Evolutionary conservation across 768 basidiomycete species (phyloP).

Genomic region (Panellus pusillus): DNA sequence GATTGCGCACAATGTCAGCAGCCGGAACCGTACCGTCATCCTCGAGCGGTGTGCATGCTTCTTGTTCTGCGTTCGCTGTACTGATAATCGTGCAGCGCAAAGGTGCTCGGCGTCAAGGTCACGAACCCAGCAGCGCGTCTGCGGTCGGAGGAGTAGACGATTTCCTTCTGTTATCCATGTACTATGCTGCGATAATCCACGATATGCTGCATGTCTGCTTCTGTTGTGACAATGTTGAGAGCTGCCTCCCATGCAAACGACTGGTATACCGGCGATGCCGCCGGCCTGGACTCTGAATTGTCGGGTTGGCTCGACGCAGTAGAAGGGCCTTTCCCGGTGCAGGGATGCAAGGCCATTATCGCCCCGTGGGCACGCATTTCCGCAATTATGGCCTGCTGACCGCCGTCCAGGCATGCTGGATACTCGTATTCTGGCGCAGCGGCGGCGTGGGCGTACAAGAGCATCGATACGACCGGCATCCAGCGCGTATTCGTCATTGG

Average conservation of each 20-base stretch:
- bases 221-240: constrained; percentile 30
- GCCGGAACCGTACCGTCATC: constrained; percentile 90
- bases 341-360: constrained; percentile 81
- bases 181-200: constrained; percentile 17
- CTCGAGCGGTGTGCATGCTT: constrained; percentile 70
- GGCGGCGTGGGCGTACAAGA: constrained; percentile 95
- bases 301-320: constrained; percentile 63
- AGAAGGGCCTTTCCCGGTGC: constrained; percentile 59
- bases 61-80: constrained; percentile 8
- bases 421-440: constrained; percentile 92
- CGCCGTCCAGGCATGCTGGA: constrained; percentile 77
- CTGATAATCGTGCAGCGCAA: constrained; percentile 53
- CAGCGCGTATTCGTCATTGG: constrained; percentile 93
- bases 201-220: constrained; percentile 14
- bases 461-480: constrained; percentile 77
- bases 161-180: constrained; percentile 32
- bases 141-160: constrained; percentile 86
- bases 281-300: constrained; percentile 50
- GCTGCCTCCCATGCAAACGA: constrained; percentile 82
- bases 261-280: constrained; percentile 84
- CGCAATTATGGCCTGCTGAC: too few relatives aligned
- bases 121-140: constrained; percentile 91
- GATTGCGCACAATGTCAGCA: constrained; percentile 95
- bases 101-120: constrained; percentile 87
- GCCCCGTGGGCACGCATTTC: constrained; percentile 72